phyloP scores from a whole-genome alignment of 2,329 filamentous ascomycete species.

The Aspergillus sp. region DNA sequence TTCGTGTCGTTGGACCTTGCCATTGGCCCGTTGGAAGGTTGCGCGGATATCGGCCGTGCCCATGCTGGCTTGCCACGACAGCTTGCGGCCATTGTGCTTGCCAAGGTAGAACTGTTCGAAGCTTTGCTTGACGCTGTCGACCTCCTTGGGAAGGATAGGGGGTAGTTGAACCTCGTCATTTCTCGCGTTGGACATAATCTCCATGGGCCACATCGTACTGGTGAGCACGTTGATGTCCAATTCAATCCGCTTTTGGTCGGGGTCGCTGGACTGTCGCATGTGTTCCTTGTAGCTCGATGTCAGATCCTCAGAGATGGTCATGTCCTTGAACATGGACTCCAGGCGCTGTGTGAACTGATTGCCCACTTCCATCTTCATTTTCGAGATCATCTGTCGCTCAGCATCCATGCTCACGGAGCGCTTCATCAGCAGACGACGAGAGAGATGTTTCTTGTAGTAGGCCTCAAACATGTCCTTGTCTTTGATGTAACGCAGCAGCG shows the following conservation, averaged over 20 bases:
- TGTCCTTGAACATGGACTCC: conserved; percentile 97
- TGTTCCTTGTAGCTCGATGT: conserved; percentile 75
- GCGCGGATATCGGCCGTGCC: conserved; percentile 87
- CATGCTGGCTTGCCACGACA: conserved; percentile 78
- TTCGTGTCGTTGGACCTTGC: conserved; percentile 79
- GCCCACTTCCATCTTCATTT: conserved; percentile 96
- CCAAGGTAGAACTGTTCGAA: conserved; percentile 87
- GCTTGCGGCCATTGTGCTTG: conserved; percentile 81
- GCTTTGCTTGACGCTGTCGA: conserved; percentile 75
- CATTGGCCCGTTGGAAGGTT: conserved; percentile 69
- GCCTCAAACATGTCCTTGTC: conserved; percentile 95
- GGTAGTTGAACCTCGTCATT: conserved; percentile 49
- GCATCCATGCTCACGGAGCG: conserved; percentile 89
- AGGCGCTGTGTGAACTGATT: conserved; percentile 92
- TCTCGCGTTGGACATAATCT: conserved; percentile 70
- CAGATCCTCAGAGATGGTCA: conserved; percentile 82
- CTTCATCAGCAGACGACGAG: conserved; percentile 79
- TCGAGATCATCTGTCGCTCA: conserved; percentile 91
- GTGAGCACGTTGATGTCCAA: conserved; percentile 84
- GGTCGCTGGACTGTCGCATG: conserved; percentile 60
- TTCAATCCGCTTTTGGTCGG: conserved; percentile 68
- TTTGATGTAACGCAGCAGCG: conserved; percentile 80
- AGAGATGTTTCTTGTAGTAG: conserved; percentile 97
- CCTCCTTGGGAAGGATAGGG: conserved; percentile 73
- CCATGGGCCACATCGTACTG: conserved; percentile 91